Conservation (phyloP, 2,329 filamentous ascomycete species). For the Neofusicoccum sp. region DNA sequence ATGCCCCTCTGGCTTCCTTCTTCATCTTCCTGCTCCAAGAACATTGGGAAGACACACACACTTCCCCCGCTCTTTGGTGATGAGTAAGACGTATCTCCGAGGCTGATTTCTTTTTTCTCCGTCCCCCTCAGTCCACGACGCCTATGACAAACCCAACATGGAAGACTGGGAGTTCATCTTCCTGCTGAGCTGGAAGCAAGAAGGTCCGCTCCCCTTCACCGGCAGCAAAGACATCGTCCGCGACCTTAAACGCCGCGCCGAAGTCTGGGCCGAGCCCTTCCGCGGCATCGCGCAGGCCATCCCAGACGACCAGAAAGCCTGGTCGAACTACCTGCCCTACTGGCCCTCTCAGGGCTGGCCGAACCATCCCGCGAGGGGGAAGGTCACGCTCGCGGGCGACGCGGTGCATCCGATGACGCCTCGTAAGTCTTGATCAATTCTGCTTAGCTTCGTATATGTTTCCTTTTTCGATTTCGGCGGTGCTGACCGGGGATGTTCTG, state of each 20-base stretch:
- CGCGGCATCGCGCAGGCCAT: constrained; percentile 40
- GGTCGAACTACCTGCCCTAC: constrained; percentile 36
- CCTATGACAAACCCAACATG: constrained; percentile 36
- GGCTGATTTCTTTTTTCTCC: background rate
- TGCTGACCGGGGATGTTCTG: background rate
- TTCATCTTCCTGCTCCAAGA: constrained; percentile 18
- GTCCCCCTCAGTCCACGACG: constrained; percentile 10
- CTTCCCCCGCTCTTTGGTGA: background rate
- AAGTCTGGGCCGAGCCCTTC: constrained; percentile 37
- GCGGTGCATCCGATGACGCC: constrained; percentile 44
- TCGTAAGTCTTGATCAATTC: constrained; percentile 12
- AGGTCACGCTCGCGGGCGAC: constrained; percentile 40
- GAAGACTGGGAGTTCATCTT: constrained; percentile 48
- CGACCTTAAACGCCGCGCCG: constrained; percentile 37
- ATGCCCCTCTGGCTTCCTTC: constrained; percentile 32
- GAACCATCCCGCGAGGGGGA: constrained; percentile 28
- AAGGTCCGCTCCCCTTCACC: constrained; percentile 26
- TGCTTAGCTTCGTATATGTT: background rate
- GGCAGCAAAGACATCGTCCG: constrained; percentile 24
- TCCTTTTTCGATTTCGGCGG: background rate
- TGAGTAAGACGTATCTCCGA: background rate
- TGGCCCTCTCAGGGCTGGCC: constrained; percentile 37
- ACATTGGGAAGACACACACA: background rate
- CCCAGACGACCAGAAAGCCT: constrained; percentile 31
- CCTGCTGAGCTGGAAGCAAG: constrained; percentile 49